A percentile compares a stretch with the other conserved stretches of the same genome.
phyloP scores from a whole-genome alignment of 164 flowering plant species.

The Amborella trichopoda region DNA sequence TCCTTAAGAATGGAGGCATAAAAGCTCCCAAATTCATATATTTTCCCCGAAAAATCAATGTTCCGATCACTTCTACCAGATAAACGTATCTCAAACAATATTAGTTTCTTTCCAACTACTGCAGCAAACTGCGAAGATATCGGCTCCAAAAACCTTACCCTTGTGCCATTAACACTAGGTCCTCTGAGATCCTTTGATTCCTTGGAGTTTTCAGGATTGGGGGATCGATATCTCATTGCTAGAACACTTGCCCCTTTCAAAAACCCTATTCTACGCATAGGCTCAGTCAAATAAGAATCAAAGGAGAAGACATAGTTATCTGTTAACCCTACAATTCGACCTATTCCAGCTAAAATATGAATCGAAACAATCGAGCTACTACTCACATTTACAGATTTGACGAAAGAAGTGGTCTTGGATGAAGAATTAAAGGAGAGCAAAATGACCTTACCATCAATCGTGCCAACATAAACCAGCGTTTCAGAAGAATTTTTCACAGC shows the following conservation, averaged over 20 bases:
- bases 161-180: constrained; percentile 1
- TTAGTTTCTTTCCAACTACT: constrained; percentile 42
- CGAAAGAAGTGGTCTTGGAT: constrained; percentile 9
- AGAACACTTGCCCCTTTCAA: constrained; percentile 36
- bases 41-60: constrained; percentile 4
- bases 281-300: constrained; percentile 30
- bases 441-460: constrained; percentile 39
- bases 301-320: constrained; percentile 36
- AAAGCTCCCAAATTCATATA: constrained; percentile 15
- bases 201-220: background rate
- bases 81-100: constrained; percentile 38
- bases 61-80: background rate
- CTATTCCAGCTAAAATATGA: constrained; percentile 23
- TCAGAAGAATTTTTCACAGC: constrained; percentile 30
- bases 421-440: constrained; percentile 9
- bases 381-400: constrained; percentile 21
- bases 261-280: constrained; percentile 27
- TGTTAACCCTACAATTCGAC: constrained; percentile 32
- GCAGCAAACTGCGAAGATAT: constrained; percentile 14
- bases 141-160: constrained; percentile 4
- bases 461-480: constrained; percentile 55
- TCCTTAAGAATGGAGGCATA: constrained; percentile 42
- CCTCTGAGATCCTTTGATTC: background rate
- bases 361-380: constrained; percentile 28
- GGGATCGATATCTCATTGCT: constrained; percentile 22